Evolutionary conservation across 306 rosid genomes (phyloP), one percentile per base, ranked within the genome.

Genomic region (Medicago ruthenica): DNA sequence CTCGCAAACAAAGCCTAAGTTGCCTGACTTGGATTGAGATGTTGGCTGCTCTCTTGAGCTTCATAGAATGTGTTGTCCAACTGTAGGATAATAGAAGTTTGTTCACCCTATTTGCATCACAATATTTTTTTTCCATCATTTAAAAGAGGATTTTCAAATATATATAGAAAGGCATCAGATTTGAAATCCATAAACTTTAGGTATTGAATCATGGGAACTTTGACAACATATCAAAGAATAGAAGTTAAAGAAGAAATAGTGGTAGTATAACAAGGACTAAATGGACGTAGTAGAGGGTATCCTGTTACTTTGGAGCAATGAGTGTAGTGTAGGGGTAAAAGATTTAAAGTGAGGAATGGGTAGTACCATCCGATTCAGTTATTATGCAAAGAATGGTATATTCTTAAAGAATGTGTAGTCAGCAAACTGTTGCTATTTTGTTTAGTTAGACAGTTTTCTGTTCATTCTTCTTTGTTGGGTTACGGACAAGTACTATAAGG

Each of bases 381-480:
- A 8, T 17, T 22, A 17, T 53, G 20, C 41, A 60, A 60, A 60
- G 41, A 61, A 31, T 31, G 67, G 34, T 18, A 13, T 27, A 31
- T 41, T 61, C 21, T 60, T 13, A 27, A 40, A 13, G 41, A 60
- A 27, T 54, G 66, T 60, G 41, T 31, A 31, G 20, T 31, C 67
- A 60, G 41, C 11, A 34, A 60, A 60, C 67, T 60, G 42, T 31
- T 15, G 12, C 10, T 61, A 27, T 61, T 60, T 61, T 61, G 20
- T 14, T 7, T 31, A 6, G 21, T 61, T 61, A 31, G 17, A 7
- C 44, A 61, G 21, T 31, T 61, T 61, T 54, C 67, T 61, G 67
- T 27, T 61, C 39, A 61, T n/a, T 61, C 42, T 61, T 17, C 31
- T 61, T 61, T 61, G 42, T 61, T 61, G 17, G 21, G 20, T 61